Percentiles rank a stretch among this genome's conserved stretches.
Conservation (phyloP, 169 alveolate species). For the Blepharisma undulans region DNA sequence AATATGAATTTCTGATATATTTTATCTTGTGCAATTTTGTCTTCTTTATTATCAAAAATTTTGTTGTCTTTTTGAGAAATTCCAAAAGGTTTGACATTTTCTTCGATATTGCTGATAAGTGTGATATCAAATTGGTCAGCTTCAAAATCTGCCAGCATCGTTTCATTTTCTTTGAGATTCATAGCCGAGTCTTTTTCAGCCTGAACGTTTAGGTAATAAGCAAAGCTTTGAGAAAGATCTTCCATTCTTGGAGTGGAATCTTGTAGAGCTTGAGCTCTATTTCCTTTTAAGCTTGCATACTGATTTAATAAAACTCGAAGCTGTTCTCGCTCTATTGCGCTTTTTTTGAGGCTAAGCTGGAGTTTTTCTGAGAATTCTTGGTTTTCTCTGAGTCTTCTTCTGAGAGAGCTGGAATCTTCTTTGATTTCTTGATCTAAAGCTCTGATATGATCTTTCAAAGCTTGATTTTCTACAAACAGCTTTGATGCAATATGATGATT, state of each 20-base stretch:
- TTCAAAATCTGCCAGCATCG: background rate
- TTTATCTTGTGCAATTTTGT: background rate
- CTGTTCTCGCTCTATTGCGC: conserved; percentile 25
- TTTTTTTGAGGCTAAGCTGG: background rate
- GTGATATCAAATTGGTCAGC: background rate
- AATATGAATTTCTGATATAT: background rate
- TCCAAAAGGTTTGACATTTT: background rate
- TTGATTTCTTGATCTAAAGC: background rate
- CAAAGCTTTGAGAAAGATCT: background rate
- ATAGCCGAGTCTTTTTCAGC: background rate
- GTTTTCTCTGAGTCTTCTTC: conserved; percentile 10
- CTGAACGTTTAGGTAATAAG: background rate
- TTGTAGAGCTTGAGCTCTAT: background rate
- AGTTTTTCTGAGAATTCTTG: conserved; percentile 35
- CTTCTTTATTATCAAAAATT: background rate
- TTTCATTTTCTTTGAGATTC: background rate
- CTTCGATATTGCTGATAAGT: background rate
- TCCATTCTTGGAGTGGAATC: background rate
- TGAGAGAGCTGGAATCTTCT: background rate
- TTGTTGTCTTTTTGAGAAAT: background rate
- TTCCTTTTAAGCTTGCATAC: background rate
- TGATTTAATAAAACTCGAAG: conserved; percentile 1
- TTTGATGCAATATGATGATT: conserved; percentile 29
- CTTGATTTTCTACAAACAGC: background rate
- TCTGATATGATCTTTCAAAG: background rate